Conservation (phyloP, 768 basidiomycete species). For the Amanita pallidorosea region DNA sequence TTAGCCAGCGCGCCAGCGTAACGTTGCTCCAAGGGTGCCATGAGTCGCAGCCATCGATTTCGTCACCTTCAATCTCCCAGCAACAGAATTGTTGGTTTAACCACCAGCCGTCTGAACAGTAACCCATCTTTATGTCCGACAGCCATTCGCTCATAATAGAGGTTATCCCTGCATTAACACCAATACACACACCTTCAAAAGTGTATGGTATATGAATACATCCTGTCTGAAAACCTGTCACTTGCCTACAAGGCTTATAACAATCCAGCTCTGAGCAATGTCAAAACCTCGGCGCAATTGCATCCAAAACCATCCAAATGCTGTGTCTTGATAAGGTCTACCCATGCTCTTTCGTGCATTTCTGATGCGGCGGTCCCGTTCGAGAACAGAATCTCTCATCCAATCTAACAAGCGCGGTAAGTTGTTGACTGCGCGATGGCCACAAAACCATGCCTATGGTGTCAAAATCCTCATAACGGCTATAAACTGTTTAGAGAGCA, state of each 20-base stretch:
- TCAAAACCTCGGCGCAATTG: slow-evolving; percentile 48
- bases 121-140: slow-evolving; percentile 95
- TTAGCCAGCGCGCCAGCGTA: slow-evolving; percentile 62
- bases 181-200: slow-evolving; percentile 72
- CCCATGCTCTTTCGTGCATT: slow-evolving; percentile 36
- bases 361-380: slow-evolving; percentile 69
- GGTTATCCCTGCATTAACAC: slow-evolving; percentile 88
- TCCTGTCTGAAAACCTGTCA: slow-evolving; percentile 6
- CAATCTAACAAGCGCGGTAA: slow-evolving; percentile 52
- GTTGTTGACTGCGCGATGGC: slow-evolving; percentile 4
- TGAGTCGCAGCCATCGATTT: slow-evolving; percentile 73
- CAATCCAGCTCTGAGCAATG: slow-evolving; percentile 85
- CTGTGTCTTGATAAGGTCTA: slow-evolving; percentile 38
- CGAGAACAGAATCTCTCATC: slow-evolving; percentile 91
- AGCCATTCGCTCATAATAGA: slow-evolving; percentile 97
- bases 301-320: slow-evolving; percentile 49
- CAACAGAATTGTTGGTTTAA: slow-evolving; percentile 97
- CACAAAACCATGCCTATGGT: slow-evolving; percentile 60
- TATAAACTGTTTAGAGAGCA: slow-evolving; percentile 20
- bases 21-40: slow-evolving; percentile 88
- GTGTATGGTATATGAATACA: background rate
- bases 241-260: slow-evolving; percentile 84
- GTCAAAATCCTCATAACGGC: slow-evolving; percentile 91
- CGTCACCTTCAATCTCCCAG: slow-evolving; percentile 85
- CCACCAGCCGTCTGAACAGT: slow-evolving; percentile 98